Percentiles rank a stretch among this genome's conserved stretches.
Conservation (phyloP, 305 asterid species). For the Coffea humblotiana region DNA sequence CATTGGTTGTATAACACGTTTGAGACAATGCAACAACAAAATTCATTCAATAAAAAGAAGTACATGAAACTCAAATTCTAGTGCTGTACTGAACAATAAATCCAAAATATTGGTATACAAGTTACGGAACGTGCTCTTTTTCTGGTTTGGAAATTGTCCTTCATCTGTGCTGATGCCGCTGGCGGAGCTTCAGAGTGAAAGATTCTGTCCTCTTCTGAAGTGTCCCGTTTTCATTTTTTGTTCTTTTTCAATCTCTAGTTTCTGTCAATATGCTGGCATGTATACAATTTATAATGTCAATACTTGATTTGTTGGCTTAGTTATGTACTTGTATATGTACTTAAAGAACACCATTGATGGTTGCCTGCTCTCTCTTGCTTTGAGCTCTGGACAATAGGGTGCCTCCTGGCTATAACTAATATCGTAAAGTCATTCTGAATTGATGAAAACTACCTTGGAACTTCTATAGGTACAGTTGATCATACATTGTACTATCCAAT, state of each 20-base stretch:
- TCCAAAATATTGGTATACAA: background rate
- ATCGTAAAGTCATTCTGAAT: background rate
- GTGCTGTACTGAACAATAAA: background rate
- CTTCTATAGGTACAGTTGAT: background rate
- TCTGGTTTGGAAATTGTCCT: background rate
- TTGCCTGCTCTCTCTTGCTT: background rate
- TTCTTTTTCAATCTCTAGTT: background rate
- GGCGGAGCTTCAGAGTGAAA: conserved; percentile 10
- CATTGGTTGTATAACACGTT: background rate
- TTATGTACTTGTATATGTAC: background rate
- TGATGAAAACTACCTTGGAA: background rate
- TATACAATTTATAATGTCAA: background rate
- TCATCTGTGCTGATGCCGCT: background rate
- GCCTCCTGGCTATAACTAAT: background rate
- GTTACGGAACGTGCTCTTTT: background rate
- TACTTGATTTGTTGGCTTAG: background rate
- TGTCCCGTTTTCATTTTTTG: background rate
- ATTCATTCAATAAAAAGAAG: background rate
- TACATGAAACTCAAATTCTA: background rate
- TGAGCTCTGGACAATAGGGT: background rate
- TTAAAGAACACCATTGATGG: background rate
- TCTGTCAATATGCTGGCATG: background rate
- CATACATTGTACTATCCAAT: background rate
- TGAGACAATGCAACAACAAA: conserved; percentile 1
- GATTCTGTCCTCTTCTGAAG: background rate